phyloP scores from a whole-genome alignment of 2,329 filamentous ascomycete genomes.

The Epichloe typhina region DNA sequence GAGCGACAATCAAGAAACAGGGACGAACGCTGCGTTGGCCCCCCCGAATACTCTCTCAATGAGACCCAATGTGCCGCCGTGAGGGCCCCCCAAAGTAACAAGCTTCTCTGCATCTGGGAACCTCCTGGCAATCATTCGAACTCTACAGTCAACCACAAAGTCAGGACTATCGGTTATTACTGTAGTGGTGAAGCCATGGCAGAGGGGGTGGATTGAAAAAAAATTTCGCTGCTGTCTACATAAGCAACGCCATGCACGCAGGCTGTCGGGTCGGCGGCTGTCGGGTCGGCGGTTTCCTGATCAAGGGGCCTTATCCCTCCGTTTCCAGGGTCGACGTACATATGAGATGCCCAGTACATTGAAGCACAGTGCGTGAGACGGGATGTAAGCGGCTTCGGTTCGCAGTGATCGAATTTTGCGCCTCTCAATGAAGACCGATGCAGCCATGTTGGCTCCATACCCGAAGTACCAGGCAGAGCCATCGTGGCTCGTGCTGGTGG shows the following conservation, averaged over 20 bases:
- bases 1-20: conserved; percentile 2
- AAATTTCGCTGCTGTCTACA: too few species aligned
- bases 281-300: background rate
- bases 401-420: background rate
- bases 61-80: conserved; percentile 4
- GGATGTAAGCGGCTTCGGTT: background rate
- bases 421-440: background rate
- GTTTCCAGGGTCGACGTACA: background rate
- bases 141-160: background rate
- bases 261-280: background rate
- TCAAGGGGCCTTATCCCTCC: background rate
- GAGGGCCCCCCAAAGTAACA: conserved; percentile 12
- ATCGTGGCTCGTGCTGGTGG: background rate
- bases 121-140: conserved; percentile 21
- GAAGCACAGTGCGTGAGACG: background rate
- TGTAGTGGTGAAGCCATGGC: too few species aligned
- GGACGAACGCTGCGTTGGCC: background rate
- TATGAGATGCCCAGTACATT: background rate
- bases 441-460: background rate
- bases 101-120: conserved; percentile 28
- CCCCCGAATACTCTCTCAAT: background rate
- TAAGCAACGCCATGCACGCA: background rate
- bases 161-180: background rate
- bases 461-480: background rate
- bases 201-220: too few species aligned